These are phyloP conservation scores for Amniculicola lignicola DNA, from an alignment of 495 filamentous ascomycete species.

Conservation along the genomic window DNA sequence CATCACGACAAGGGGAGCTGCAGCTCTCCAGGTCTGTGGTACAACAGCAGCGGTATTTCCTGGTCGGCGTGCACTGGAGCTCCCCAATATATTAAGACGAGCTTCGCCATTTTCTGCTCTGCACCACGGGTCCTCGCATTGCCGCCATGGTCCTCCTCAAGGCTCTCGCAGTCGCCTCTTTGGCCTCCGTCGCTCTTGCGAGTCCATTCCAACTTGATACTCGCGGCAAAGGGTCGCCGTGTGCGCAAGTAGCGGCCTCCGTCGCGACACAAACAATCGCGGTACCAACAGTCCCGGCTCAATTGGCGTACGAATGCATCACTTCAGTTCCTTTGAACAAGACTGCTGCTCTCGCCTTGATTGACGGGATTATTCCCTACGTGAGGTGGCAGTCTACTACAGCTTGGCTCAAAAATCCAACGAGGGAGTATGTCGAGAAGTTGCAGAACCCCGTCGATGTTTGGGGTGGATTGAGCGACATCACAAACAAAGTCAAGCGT, in stretches of 20 bases:
- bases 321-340: slow-evolving; percentile 34
- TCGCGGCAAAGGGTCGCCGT: slow-evolving; percentile 23
- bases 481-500: slow-evolving; percentile 26
- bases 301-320: slow-evolving; percentile 34
- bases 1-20: too few relatives aligned
- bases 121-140: not conserved
- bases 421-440: slow-evolving; percentile 39
- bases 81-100: slow-evolving; percentile 8
- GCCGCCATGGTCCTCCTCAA: slow-evolving; percentile 16
- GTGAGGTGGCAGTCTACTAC: slow-evolving; percentile 39
- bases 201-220: slow-evolving; percentile 11
- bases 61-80: too few relatives aligned
- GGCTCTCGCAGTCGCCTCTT: not conserved
- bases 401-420: slow-evolving; percentile 37
- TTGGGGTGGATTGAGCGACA: slow-evolving; percentile 32
- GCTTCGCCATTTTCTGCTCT: not conserved
- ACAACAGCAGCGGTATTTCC: too few relatives aligned
- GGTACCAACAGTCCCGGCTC: slow-evolving; percentile 28
- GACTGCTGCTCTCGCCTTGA: slow-evolving; percentile 26
- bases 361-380: slow-evolving; percentile 35
- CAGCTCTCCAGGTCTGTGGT: too few relatives aligned
- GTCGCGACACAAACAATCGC: slow-evolving; percentile 19
- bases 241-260: slow-evolving; percentile 26
- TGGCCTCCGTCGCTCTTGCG: slow-evolving; percentile 22
- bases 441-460: slow-evolving; percentile 37